Conservation (phyloP, 768 basidiomycete genomes). For the Russula virescens region DNA sequence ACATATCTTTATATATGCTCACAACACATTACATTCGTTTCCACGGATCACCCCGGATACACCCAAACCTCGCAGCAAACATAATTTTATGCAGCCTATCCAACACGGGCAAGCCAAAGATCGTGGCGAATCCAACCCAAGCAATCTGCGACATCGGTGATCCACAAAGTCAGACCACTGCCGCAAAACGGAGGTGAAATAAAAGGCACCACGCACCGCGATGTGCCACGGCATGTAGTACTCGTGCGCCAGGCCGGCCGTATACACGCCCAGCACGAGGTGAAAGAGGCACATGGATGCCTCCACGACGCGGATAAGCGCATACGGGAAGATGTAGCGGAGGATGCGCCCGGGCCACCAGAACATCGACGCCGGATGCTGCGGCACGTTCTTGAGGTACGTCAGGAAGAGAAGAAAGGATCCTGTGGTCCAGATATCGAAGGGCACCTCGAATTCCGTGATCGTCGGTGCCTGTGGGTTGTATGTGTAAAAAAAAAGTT, state of each 20-base stretch:
- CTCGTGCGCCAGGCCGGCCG: constrained; percentile 41
- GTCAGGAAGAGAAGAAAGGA: constrained; percentile 32
- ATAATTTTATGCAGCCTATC: too few species aligned
- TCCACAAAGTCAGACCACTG: not conserved
- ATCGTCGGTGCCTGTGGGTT: too few species aligned
- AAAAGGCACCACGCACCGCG: constrained; percentile 30
- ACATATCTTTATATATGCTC: too few species aligned
- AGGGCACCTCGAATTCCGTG: constrained; percentile 47
- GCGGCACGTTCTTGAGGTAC: constrained; percentile 32
- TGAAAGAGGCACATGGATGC: constrained; percentile 36
- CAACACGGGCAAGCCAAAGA: constrained; percentile 53
- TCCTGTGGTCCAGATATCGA: constrained; percentile 26
- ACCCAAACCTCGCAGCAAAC: too few species aligned
- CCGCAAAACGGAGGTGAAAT: not conserved
- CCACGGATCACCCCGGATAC: too few species aligned
- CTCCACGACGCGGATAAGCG: constrained; percentile 32
- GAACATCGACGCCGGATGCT: constrained; percentile 20
- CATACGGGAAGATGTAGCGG: constrained; percentile 30
- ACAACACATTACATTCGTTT: too few species aligned
- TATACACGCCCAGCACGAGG: constrained; percentile 44
- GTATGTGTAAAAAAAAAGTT: too few species aligned
- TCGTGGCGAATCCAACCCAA: constrained; percentile 48
- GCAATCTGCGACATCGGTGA: constrained; percentile 38
- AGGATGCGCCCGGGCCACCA: constrained; percentile 33
- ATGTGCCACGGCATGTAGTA: constrained; percentile 45